Conservation (phyloP, 306 rosid genomes). For the Astragalus glycyphyllos region DNA sequence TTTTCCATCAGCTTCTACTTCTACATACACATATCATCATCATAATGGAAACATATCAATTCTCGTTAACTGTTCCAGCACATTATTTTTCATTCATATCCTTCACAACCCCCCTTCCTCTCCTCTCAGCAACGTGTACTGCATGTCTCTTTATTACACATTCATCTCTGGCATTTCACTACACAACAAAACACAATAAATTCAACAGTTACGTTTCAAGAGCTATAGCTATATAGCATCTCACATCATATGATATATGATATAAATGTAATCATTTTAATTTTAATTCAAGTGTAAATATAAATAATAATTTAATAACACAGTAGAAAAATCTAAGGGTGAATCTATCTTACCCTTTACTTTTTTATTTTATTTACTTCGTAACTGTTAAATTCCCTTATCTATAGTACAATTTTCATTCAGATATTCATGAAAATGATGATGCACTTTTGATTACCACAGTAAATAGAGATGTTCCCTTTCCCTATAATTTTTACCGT, state of each 20-base stretch:
- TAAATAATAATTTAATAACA: too few species aligned
- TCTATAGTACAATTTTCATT: constrained; percentile 39
- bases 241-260: constrained; percentile 12
- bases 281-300: too few species aligned
- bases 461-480: constrained; percentile 26
- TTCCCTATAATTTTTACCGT: constrained; percentile 43
- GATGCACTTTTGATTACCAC: constrained; percentile 38
- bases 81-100: constrained; percentile 34
- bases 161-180: constrained; percentile 44
- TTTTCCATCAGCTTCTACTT: constrained; percentile 33
- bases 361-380: constrained; percentile 2
- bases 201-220: constrained; percentile 50
- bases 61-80: constrained; percentile 59
- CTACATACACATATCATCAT: constrained; percentile 38
- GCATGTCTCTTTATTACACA: constrained; percentile 30
- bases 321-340: neutral
- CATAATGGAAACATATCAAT: constrained; percentile 42
- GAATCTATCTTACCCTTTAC: constrained; percentile 8
- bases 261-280: neutral
- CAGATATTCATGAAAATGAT: constrained; percentile 51
- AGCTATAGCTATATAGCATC: neutral
- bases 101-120: neutral
- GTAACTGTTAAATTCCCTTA: constrained; percentile 47
- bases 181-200: constrained; percentile 47
- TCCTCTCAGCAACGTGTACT: constrained; percentile 2